phyloP scores from a whole-genome alignment of 176 grass and related monocot genomes.

The Hyparrhenia diplandra region DNA sequence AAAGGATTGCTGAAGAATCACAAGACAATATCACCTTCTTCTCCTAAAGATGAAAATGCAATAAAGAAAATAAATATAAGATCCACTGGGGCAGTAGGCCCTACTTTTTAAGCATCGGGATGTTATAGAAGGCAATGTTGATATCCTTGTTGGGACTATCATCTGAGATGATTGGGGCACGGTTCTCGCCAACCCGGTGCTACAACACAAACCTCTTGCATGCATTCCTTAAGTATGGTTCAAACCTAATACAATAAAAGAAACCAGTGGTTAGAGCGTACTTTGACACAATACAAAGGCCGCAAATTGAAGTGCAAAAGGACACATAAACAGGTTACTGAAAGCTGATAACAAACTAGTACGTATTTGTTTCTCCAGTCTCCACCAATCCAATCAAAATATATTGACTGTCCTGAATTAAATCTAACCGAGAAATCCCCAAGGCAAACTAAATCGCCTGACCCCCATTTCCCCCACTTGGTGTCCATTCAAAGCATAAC shows the following conservation, averaged over 20 bases:
- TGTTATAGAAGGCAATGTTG: conserved; percentile 89
- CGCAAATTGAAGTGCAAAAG: not conserved
- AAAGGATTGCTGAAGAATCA: not conserved
- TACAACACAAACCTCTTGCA: conserved; percentile 92
- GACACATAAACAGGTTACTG: not conserved
- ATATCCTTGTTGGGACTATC: conserved; percentile 91
- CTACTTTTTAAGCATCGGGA: conserved; percentile 80
- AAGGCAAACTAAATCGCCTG: not conserved
- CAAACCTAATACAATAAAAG: conserved; percentile 52
- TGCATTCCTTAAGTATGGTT: conserved; percentile 77
- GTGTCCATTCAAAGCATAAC: not conserved
- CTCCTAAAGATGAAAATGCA: not conserved
- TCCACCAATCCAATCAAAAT: not conserved
- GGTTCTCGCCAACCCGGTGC: conserved; percentile 55
- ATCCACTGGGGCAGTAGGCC: not conserved
- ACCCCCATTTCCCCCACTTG: not conserved
- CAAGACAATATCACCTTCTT: not conserved
- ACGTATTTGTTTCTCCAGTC: not conserved
- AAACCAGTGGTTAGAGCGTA: not conserved
- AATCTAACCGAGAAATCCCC: not conserved
- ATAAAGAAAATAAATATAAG: not conserved
- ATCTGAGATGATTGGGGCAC: conserved; percentile 69
- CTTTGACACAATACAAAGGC: not conserved
- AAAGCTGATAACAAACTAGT: not conserved
- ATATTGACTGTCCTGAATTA: not conserved